Conservation (phyloP, 345 rosid genomes). For the Mallotus nudiflorus region DNA sequence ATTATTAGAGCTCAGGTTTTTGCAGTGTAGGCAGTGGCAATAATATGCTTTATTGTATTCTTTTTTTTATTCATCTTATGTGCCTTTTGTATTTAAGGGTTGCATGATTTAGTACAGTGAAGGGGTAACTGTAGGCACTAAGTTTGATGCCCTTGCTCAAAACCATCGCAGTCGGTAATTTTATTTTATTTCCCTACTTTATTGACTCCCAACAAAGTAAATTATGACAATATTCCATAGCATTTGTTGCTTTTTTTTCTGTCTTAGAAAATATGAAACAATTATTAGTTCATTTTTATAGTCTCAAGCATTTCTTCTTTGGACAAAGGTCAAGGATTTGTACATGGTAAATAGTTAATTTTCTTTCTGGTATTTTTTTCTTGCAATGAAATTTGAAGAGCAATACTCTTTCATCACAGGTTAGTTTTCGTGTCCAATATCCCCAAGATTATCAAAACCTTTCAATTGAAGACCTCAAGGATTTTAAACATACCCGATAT, state of each 20-base stretch:
- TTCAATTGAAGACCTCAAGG: constrained; percentile 92
- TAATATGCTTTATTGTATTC: background rate
- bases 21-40: background rate
- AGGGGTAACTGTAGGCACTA: too few species aligned
- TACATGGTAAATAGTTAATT: background rate
- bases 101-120: background rate
- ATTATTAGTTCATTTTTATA: background rate
- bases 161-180: too few species aligned
- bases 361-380: background rate
- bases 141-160: too few species aligned
- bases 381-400: background rate
- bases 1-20: background rate
- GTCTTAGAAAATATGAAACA: too few species aligned
- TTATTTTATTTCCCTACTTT: background rate
- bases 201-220: background rate
- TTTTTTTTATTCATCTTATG: background rate
- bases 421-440: constrained; percentile 91
- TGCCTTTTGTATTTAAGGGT: background rate
- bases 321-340: background rate
- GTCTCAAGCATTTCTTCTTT: background rate
- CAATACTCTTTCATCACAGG: constrained; percentile 48
- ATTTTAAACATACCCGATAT: constrained; percentile 95
- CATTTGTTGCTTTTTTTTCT: too few species aligned
- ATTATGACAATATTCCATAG: background rate
- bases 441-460: constrained; percentile 86